Base-by-base conservation (phyloP, 164 flowering plant genomes). In the Magnolia sinica region DNA sequence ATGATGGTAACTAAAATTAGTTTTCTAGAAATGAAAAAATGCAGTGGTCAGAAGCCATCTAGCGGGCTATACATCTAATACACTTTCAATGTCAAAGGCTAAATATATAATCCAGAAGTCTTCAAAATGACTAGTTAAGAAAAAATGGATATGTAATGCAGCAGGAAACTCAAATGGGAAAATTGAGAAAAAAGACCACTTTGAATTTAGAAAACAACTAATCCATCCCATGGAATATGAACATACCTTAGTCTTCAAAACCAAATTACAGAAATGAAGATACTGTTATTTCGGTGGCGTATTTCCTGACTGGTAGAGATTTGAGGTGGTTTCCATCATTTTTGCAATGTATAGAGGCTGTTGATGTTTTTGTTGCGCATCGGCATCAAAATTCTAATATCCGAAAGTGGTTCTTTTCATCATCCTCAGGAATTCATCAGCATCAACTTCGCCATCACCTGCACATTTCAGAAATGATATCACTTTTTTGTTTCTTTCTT, bases 361-460 rank as follows among this genome's bases (percentile, higher is more conserved):
- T 20, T 7, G 13, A 20, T 24, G 45, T 37, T 37, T 37, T 37
- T 37, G 45, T 37, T 37, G 45, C 45, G 45, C 45, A 37, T 37
- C 6, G 45, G 5, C 45, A 37, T 37, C 45, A 37, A 3, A 37
- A 37, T 37, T 37, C 45, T 69, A 69, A 59, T 58, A 76, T 29
- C 78, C 73, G 37, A 55, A 59, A 31, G 73, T 65, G 20, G 98
- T 94, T 78, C 85, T 90, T 84, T 81, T 88, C 99, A 96, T 94
- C 92, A 96, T 92, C 86, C 86, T 87, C 78, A 94, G 76, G 79
- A 96, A 96, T 73, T 94, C 99, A 0, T 96, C 98, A 16, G 78
- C 64, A 71, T 80, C 85, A 13, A 96, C 95, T 84, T 91, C 97
- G 7, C 96, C 94, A 83, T 96, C 97, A 71, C 79, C 99, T 93